These are phyloP conservation scores for Metarhizium anisopliae DNA, from an alignment of 2,329 filamentous ascomycete species.

Conservation along the genomic window DNA sequence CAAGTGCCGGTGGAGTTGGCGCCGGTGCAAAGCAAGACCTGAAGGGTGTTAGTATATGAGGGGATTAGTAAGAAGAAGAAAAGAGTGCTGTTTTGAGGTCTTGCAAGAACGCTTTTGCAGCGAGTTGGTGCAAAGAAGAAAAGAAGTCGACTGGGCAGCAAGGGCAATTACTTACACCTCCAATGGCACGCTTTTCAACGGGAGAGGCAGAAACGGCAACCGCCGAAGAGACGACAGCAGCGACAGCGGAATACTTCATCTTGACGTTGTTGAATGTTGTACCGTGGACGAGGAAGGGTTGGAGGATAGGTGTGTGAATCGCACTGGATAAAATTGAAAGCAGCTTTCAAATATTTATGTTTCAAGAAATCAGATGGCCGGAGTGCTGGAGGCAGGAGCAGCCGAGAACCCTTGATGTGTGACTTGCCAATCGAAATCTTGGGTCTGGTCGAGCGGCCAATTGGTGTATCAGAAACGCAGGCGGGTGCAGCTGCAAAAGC, in stretches of 20 bases:
- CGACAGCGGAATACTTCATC: conserved; percentile 22
- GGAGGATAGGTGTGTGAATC: no score
- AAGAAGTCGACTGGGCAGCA: background rate
- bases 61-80: no score
- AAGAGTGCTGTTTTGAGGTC: no score
- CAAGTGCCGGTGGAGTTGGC: conserved; percentile 40
- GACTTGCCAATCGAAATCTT: background rate
- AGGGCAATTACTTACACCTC: conserved; percentile 32
- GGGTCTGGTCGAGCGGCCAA: background rate
- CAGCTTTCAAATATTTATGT: background rate
- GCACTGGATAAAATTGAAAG: background rate
- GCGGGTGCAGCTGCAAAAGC: background rate
- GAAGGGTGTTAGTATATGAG: background rate
- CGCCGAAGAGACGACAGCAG: conserved; percentile 14
- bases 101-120: no score
- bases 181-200: conserved; percentile 31
- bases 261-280: background rate
- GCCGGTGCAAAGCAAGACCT: conserved; percentile 43
- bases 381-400: background rate
- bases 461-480: background rate
- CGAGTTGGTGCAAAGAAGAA: no score
- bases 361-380: background rate
- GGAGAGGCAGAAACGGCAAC: conserved; percentile 18
- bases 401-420: background rate
- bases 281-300: background rate